Base-by-base conservation (phyloP, 148 eudicot species). In the Beta vulgaris region DNA sequence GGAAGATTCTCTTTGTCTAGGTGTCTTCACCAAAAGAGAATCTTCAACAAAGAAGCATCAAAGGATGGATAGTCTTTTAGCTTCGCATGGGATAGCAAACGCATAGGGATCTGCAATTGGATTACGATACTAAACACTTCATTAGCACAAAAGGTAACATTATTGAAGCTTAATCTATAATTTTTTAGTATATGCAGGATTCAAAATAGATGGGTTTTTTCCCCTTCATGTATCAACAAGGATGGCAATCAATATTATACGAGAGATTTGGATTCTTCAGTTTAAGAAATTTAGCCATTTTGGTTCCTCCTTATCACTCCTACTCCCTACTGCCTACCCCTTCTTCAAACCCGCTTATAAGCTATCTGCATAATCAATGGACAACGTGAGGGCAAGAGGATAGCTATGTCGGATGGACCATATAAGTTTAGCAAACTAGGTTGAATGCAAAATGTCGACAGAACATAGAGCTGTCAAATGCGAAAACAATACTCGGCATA, bases 1-100 rank as follows among this genome's bases (percentile, higher is more conserved):
- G 46, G 71, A 67, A 42, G 10, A 67, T 66, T 65, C 48, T 39
- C 49, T 64, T n/a, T 66, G 49, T 39, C 31, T 35, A 35, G 42
- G 42, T 35, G 35, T 65, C 58, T 51, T 28, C 15, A 32, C 16
- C n/a, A 68, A n/a, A n/a, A n/a, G n/a, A n/a, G n/a, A n/a, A n/a
- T n/a, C n/a, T 51, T 28, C 15, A 32, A 7, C n/a, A 68, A 66
- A 68, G 53, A 69, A 18, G 16, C 37, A 44, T 28, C 48, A 15
- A 69, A 46, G n/a, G 10, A 21, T 44, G 57, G 39, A 26, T 31
- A 46, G 18, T 32, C 57, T 69, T 39, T 39, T 21, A 46, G 23
- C 58, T 68, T 10, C 31, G 7, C 39, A 19, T 25, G 31, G 18
- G 59, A 69, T 44, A 42, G 42, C 67, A 44, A 14, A 43, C 6